These are phyloP conservation scores for Candida hungchunana DNA, from an alignment of 805 yeast species.

Conservation along the genomic window DNA sequence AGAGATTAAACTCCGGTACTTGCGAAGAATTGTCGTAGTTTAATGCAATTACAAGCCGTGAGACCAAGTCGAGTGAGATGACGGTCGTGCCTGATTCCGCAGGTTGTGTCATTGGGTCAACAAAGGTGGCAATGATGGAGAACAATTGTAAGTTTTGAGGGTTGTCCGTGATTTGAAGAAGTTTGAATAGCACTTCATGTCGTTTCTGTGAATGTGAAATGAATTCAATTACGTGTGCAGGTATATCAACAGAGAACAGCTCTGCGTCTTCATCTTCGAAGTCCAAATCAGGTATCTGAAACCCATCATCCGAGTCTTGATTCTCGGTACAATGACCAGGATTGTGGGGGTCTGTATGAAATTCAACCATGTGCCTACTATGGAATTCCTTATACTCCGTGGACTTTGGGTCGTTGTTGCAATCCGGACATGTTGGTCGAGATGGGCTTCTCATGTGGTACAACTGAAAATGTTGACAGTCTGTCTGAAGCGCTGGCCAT, in stretches of 20 bases:
- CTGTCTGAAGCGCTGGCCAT: neutral
- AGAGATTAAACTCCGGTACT: conserved; percentile 33
- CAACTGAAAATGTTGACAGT: neutral
- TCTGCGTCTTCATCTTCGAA: conserved; percentile 26
- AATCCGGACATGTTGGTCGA: too few relatives aligned
- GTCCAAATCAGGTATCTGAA: too few relatives aligned
- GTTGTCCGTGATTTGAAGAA: conserved; percentile 23
- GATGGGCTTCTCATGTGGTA: conserved; percentile 5
- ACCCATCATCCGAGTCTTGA: too few relatives aligned
- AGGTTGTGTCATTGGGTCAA: conserved; percentile 71
- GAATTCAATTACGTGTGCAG: conserved; percentile 19
- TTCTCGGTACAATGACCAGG: too few relatives aligned
- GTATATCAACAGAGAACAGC: conserved; percentile 29
- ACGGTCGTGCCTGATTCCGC: conserved; percentile 49
- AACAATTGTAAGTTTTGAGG: conserved; percentile 15
- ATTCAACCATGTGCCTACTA: too few relatives aligned
- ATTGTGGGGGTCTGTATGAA: too few relatives aligned
- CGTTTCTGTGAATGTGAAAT: conserved; percentile 27
- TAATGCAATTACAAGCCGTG: conserved; percentile 41
- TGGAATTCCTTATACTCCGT: too few relatives aligned
- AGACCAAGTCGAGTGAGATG: conserved; percentile 51
- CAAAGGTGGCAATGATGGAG: conserved; percentile 33
- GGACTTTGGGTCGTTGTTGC: too few relatives aligned
- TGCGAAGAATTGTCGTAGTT: conserved; percentile 27
- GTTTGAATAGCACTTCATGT: conserved; percentile 29